Conservation (phyloP, 345 rosid genomes). For the Arabis hirsuta region DNA sequence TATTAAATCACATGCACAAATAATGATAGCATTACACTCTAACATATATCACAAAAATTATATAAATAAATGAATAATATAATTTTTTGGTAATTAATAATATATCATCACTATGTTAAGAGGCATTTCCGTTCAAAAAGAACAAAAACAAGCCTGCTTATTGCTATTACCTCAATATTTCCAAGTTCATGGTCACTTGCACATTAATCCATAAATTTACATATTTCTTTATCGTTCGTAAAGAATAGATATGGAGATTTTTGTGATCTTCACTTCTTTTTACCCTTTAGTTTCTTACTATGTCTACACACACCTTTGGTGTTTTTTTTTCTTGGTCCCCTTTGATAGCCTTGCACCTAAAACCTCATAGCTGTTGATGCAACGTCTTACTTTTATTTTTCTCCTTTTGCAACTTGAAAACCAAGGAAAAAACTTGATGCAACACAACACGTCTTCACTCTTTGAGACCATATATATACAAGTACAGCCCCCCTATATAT, state of each 20-base stretch:
- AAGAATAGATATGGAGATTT: neutral
- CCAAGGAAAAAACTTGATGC: neutral
- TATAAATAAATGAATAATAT: too few relatives aligned
- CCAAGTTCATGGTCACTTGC: neutral
- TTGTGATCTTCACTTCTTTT: neutral
- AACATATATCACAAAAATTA: neutral
- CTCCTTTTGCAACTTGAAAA: constrained; percentile 13
- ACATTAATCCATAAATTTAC: neutral
- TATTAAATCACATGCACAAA: neutral
- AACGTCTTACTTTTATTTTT: constrained; percentile 30
- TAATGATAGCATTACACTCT: neutral
- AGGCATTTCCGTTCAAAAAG: neutral
- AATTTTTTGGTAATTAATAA: neutral
- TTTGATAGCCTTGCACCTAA: constrained; percentile 44
- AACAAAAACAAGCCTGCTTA: neutral
- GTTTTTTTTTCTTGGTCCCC: constrained; percentile 28
- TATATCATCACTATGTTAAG: neutral
- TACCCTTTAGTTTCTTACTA: constrained; percentile 35
- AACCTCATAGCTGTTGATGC: constrained; percentile 43
- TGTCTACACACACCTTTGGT: constrained; percentile 25
- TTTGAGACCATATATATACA: neutral
- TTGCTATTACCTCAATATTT: neutral
- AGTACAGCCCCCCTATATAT: constrained; percentile 2
- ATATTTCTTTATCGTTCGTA: neutral
- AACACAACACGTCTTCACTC: constrained; percentile 35